Percentiles rank a stretch among this genome's conserved stretches.
Evolutionary conservation across 768 basidiomycete species (phyloP).

Genomic region (Sutorius australiensis): DNA sequence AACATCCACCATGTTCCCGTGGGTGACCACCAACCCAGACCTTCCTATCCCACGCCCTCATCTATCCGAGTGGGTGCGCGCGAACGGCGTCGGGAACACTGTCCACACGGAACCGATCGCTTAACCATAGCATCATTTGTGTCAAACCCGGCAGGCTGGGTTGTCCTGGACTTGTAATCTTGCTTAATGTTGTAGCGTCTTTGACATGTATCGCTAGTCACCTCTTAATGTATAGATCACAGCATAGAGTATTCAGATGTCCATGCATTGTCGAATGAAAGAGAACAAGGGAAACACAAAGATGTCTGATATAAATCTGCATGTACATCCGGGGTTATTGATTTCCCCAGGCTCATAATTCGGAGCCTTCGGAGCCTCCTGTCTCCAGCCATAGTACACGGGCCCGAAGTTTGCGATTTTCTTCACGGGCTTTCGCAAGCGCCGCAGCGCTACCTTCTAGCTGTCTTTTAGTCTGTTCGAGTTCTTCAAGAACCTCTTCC

Average conservation of each 20-base stretch:
- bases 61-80: constrained; percentile 51
- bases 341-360: constrained; percentile 25
- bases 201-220: background rate
- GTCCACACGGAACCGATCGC: constrained; percentile 17
- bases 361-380: constrained; percentile 32
- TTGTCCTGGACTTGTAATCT: background rate
- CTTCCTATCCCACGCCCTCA: constrained; percentile 52
- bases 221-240: background rate
- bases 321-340: constrained; percentile 7
- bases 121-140: constrained; percentile 12
- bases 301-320: constrained; percentile 5
- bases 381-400: constrained; percentile 35
- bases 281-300: constrained; percentile 7
- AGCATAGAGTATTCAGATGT: constrained; percentile 8
- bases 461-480: constrained; percentile 46
- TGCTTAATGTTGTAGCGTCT: background rate
- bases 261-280: constrained; percentile 8
- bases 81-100: constrained; percentile 33
- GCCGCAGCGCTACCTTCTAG: constrained; percentile 44
- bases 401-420: constrained; percentile 52
- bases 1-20: constrained; percentile 36
- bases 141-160: constrained; percentile 4
- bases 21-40: constrained; percentile 44
- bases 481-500: constrained; percentile 48
- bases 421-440: constrained; percentile 43